Percentiles rank a stretch among this genome's conserved stretches.
Conservation (phyloP, 2,329 filamentous ascomycete species). For the Claviceps monticola region DNA sequence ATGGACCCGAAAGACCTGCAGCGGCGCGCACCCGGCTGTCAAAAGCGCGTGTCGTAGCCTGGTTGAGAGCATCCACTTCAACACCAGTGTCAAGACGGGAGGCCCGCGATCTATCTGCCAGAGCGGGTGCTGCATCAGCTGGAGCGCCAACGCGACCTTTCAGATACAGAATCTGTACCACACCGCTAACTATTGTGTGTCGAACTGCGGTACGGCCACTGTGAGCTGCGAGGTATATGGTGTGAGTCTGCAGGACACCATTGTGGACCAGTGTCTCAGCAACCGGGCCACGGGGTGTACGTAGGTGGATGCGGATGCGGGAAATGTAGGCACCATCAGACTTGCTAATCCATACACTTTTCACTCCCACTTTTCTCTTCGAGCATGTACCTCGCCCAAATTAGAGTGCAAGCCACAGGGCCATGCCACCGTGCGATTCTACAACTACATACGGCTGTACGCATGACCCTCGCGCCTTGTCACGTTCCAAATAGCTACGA, state of each 20-base stretch:
- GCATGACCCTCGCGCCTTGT: too few relatives aligned
- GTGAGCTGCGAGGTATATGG: slow-evolving; percentile 3
- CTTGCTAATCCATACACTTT: too few relatives aligned
- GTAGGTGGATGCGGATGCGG: neutral
- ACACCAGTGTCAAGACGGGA: slow-evolving; percentile 1
- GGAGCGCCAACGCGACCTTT: slow-evolving; percentile 5
- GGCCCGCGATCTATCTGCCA: slow-evolving; percentile 3
- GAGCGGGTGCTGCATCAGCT: slow-evolving; percentile 5
- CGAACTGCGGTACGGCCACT: neutral
- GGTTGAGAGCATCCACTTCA: neutral
- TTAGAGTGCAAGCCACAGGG: too few relatives aligned
- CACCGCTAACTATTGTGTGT: slow-evolving; percentile 1
- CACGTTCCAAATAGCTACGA: too few relatives aligned
- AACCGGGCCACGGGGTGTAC: slow-evolving; percentile 2
- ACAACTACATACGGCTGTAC: too few relatives aligned
- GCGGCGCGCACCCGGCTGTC: neutral
- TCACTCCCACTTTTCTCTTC: too few relatives aligned
- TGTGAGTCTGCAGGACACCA: slow-evolving; percentile 1
- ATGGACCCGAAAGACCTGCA: neutral
- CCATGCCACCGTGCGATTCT: too few relatives aligned
- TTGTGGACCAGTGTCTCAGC: slow-evolving; percentile 4
- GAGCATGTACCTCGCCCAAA: too few relatives aligned
- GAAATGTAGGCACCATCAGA: too few relatives aligned
- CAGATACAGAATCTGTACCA: neutral
- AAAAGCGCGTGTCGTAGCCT: neutral